phyloP scores from a whole-genome alignment of 2,329 filamentous ascomycete species.

The Teratosphaeria viscida region DNA sequence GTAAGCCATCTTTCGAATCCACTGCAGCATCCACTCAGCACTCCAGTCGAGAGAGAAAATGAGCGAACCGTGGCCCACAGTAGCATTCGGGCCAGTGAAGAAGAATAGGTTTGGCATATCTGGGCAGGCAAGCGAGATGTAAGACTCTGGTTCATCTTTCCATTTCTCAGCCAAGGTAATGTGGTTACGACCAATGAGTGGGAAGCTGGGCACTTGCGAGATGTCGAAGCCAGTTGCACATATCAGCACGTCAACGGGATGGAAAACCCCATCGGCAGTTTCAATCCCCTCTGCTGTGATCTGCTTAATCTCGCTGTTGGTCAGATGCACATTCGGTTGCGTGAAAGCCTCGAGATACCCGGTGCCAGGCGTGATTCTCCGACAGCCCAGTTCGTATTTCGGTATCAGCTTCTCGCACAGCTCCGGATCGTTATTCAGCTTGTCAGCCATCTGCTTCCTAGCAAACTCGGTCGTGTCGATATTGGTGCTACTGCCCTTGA shows the following conservation, averaged over 20 bases:
- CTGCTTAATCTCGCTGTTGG: constrained; percentile 28
- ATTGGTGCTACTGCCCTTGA: constrained; percentile 38
- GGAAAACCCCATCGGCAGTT: constrained; percentile 27
- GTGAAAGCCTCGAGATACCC: constrained; percentile 41
- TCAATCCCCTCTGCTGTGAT: constrained; percentile 28
- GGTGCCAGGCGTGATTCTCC: constrained; percentile 42
- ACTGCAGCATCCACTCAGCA: constrained; percentile 37
- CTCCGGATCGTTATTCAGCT: constrained; percentile 44
- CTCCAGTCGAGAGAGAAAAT: constrained; percentile 13
- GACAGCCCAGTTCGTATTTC: constrained; percentile 36
- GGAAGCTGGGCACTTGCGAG: constrained; percentile 24
- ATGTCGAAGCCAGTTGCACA: constrained; percentile 32
- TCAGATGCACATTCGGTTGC: constrained; percentile 34
- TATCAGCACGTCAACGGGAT: constrained; percentile 38
- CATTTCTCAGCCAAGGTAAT: constrained; percentile 17
- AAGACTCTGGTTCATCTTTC: constrained; percentile 17
- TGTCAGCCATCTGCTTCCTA: constrained; percentile 42
- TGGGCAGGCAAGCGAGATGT: constrained; percentile 17
- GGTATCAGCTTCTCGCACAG: constrained; percentile 41
- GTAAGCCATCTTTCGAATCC: constrained; percentile 22
- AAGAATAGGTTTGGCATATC: constrained; percentile 24
- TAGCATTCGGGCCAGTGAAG: constrained; percentile 15
- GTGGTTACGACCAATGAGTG: constrained; percentile 28
- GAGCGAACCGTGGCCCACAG: constrained; percentile 14
- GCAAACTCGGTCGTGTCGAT: constrained; percentile 38